These are phyloP conservation scores for Aspergillus ostianus DNA, from an alignment of 495 filamentous ascomycete species.

Conservation along the genomic window DNA sequence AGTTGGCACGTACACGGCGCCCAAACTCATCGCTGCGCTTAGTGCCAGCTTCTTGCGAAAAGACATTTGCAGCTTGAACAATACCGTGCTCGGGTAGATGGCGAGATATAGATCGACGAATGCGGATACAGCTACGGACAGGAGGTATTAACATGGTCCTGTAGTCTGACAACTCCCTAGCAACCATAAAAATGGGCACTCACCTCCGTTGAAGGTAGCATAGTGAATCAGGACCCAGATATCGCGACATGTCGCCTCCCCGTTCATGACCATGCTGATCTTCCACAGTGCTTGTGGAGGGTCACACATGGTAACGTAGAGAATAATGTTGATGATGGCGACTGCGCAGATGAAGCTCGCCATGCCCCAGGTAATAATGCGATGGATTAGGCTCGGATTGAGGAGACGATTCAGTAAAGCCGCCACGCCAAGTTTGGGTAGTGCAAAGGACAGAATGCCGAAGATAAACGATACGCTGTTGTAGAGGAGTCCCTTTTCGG, in stretches of 20 bases:
- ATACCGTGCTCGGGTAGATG: constrained; percentile 28
- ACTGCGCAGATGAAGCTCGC: constrained; percentile 17
- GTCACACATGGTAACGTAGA: constrained; percentile 30
- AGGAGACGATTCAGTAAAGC: constrained; percentile 29
- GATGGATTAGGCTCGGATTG: constrained; percentile 20
- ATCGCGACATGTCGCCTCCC: constrained; percentile 26
- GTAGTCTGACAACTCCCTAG: neutral
- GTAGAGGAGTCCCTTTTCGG: constrained; percentile 22
- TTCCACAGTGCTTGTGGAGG: constrained; percentile 30
- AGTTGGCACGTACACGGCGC: constrained; percentile 29
- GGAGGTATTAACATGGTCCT: neutral
- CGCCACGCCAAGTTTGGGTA: constrained; percentile 30
- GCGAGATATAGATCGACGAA: constrained; percentile 38
- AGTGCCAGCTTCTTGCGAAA: constrained; percentile 38
- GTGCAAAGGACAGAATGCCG: constrained; percentile 28
- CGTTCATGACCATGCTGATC: constrained; percentile 14
- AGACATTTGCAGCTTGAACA: constrained; percentile 40
- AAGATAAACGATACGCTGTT: constrained; percentile 27
- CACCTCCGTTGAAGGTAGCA: constrained; percentile 39
- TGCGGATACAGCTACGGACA: constrained; percentile 30
- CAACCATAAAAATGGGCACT: neutral
- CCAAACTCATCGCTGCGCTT: constrained; percentile 34
- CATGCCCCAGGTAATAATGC: constrained; percentile 20
- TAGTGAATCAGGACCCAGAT: constrained; percentile 35
- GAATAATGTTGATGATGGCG: constrained; percentile 25